Conservation (phyloP, 2,329 filamentous ascomycete genomes). For the Phaeosphaeriaceae sp. region DNA sequence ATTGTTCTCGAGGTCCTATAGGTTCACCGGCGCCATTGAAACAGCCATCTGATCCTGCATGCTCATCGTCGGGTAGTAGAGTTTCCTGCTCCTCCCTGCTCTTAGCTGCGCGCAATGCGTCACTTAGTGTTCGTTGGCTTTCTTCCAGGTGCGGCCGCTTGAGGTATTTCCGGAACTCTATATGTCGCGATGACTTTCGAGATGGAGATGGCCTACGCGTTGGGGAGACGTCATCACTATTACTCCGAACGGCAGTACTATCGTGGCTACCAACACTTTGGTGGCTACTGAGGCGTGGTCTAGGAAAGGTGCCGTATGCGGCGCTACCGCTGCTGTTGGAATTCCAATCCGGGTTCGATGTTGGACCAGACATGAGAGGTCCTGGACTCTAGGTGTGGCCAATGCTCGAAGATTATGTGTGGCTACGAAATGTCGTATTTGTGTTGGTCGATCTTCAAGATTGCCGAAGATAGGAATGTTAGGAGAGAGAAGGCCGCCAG, state of each 20-base stretch:
- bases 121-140: slow-evolving; percentile 44
- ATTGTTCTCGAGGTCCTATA: slow-evolving; percentile 47
- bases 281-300: slow-evolving; percentile 22
- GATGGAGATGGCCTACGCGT: slow-evolving; percentile 21
- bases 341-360: slow-evolving; percentile 35
- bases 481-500: not conserved
- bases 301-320: slow-evolving; percentile 33
- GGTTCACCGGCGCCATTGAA: slow-evolving; percentile 46
- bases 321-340: slow-evolving; percentile 18
- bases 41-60: slow-evolving; percentile 56
- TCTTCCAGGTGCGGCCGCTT: slow-evolving; percentile 41
- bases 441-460: not conserved
- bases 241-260: slow-evolving; percentile 26
- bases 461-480: not conserved
- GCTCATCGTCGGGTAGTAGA: slow-evolving; percentile 52
- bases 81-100: slow-evolving; percentile 58
- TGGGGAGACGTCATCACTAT: slow-evolving; percentile 29
- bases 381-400: not conserved
- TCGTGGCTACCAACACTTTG: slow-evolving; percentile 24
- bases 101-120: slow-evolving; percentile 49
- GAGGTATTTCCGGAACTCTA: slow-evolving; percentile 42
- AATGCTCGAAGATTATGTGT: not conserved
- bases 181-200: slow-evolving; percentile 34
- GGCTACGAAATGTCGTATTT: not conserved
- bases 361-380: slow-evolving; percentile 36